Conservation (phyloP, 2,329 filamentous ascomycete genomes). For the Talaromyces albobiverticillius region DNA sequence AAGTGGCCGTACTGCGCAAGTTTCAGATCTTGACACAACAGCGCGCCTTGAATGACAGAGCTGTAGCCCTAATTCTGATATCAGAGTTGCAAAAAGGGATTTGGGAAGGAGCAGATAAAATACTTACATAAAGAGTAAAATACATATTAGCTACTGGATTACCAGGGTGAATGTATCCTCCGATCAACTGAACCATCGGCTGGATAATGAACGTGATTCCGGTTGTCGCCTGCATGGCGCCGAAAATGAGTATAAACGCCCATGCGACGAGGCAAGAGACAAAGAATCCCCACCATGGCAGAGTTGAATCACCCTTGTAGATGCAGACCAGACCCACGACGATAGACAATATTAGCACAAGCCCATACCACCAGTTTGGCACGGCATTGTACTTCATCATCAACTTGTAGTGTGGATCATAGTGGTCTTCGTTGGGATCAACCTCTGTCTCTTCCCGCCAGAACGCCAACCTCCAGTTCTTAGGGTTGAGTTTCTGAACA, state of each 20-base stretch:
- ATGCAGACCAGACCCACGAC: conserved; percentile 48
- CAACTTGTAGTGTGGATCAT: conserved; percentile 50
- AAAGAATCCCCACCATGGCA: conserved; percentile 51
- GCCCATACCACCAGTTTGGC: conserved; percentile 56
- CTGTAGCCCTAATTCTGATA: not conserved
- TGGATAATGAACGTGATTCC: conserved; percentile 56
- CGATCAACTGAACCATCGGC: conserved; percentile 54
- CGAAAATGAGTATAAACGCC: conserved; percentile 46
- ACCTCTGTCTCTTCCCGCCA: not conserved
- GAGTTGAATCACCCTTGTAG: conserved; percentile 49
- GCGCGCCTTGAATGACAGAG: not conserved
- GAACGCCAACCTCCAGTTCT: not conserved
- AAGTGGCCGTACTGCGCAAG: not conserved
- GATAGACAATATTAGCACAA: conserved; percentile 44
- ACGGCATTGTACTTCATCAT: conserved; percentile 50
- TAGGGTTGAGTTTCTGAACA: not conserved
- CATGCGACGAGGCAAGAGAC: conserved; percentile 51
- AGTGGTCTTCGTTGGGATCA: conserved; percentile 21
- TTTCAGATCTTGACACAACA: not conserved
- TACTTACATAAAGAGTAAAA: conserved; percentile 40
- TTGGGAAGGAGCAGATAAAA: not conserved
- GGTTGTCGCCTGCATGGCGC: conserved; percentile 38
- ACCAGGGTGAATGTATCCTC: conserved; percentile 50
- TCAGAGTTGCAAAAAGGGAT: not conserved
- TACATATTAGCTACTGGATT: conserved; percentile 55